Evolutionary conservation across 2,329 filamentous ascomycete species (phyloP), one percentile per base, ranked within the genome.

Genomic region (Fusarium aywerte): DNA sequence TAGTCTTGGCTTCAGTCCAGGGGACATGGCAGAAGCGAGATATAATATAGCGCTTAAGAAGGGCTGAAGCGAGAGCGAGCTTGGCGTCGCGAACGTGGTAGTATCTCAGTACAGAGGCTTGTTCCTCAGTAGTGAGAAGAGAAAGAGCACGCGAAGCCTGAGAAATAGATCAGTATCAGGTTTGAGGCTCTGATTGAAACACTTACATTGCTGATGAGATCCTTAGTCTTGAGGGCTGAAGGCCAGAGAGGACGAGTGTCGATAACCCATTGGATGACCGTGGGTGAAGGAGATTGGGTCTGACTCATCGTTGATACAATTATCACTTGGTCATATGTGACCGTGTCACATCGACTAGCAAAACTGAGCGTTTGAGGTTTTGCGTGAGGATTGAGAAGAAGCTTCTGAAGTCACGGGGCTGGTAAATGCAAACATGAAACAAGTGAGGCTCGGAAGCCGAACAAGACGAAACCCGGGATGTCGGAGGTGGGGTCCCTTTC

Each of bases 41-140:
- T 67, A 93, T 85, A 73, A 86, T 88, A 69, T 89, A 84, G 55
- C 90, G 89, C 80, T 95, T 95, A 61, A 94, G 82, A 48, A 95
- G 84, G 40, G 89, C 85, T 18, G 91, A 94, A 23, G 80, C 90
- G 39, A 95, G 83, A 47, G 86, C 85, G 84, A 93, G 90, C 75
- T 90, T 91, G 52, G 91, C 91, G 78, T 94, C 92, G 74, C 85
- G 82, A 70, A 90, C 80, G 76, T 89, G 87, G 79, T 87, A 86
- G 79, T 87, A 92, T 58, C 82, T 82, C 10, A 89, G 82, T 31
- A 89, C 85, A 15, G 79, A 77, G 50, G 83, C 76, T 62, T 84
- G 85, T 75, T 93, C 90, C 11, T 84, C 78, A 2, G 78, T 70
- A 3, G 80, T 77, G 47, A 90, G 80, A 27, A 89, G 80, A 10